Evolutionary conservation across 345 rosid genomes (phyloP).

Genomic region (Pseudoturritis turrita): DNA sequence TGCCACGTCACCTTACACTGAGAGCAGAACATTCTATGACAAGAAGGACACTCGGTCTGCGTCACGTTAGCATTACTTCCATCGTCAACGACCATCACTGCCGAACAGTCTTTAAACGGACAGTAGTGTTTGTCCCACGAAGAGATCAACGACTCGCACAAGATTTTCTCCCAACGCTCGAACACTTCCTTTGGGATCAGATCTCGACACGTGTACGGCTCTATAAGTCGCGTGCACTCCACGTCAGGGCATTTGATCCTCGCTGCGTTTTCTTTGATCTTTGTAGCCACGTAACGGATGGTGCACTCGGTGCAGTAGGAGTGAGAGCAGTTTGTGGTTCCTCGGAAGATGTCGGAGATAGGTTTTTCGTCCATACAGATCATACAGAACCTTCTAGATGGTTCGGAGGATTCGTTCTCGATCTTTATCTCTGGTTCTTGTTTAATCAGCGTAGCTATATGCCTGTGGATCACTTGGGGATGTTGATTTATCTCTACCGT

Average conservation of each 20-base stretch:
- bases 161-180: constrained; percentile 51
- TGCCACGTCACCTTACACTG: constrained; percentile 29
- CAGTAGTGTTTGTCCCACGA: constrained; percentile 45
- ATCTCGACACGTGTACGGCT: constrained; percentile 39
- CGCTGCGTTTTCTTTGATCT: constrained; percentile 23
- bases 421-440: neutral
- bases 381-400: constrained; percentile 40
- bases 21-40: constrained; percentile 37
- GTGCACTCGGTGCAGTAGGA: constrained; percentile 52
- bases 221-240: constrained; percentile 40
- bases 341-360: constrained; percentile 34
- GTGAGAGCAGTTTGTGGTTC: constrained; percentile 38
- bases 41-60: constrained; percentile 61
- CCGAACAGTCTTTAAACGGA: constrained; percentile 72
- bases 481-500: neutral
- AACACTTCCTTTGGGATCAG: constrained; percentile 41
- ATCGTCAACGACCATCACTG: constrained; percentile 37
- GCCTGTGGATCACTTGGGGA: neutral
- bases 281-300: constrained; percentile 38
- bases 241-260: constrained; percentile 51
- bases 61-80: constrained; percentile 31
- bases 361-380: constrained; percentile 55
- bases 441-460: neutral
- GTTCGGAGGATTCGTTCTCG: constrained; percentile 21
- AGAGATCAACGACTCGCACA: constrained; percentile 41